Conservation (phyloP, 1,284 basidiomycete species). For the Pseudozyma sp. region DNA sequence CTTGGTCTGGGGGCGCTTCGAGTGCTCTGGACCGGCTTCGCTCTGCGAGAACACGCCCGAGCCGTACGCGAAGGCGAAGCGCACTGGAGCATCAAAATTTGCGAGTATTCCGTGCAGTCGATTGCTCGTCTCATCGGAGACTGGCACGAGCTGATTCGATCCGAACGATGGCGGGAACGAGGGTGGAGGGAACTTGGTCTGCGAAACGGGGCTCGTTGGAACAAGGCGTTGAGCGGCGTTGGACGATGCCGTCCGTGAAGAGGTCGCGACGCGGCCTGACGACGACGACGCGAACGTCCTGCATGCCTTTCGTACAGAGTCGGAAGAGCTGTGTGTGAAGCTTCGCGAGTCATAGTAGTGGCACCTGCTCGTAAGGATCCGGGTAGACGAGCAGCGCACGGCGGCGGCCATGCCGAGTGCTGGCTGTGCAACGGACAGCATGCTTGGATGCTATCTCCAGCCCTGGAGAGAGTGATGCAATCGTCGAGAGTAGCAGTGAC, state of each 20-base stretch:
- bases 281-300: not conserved
- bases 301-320: not conserved
- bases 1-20: conserved; percentile 67
- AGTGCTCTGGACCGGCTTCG: conserved; percentile 72
- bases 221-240: conserved; percentile 16
- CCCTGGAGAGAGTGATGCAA: not conserved
- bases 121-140: conserved; percentile 24
- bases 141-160: conserved; percentile 58
- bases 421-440: too few species aligned
- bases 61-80: conserved; percentile 95
- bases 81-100: conserved; percentile 80
- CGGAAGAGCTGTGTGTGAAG: too few species aligned
- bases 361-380: too few species aligned
- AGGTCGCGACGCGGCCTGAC: not conserved
- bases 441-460: too few species aligned
- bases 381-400: too few species aligned
- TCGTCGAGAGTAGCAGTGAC: not conserved
- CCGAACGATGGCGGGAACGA: conserved; percentile 58
- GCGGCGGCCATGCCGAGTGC: too few species aligned
- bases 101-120: conserved; percentile 48
- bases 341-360: too few species aligned
- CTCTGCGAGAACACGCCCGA: conserved; percentile 90
- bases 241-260: conserved; percentile 11
- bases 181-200: conserved; percentile 24
- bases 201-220: conserved; percentile 19